phyloP scores from a whole-genome alignment of 2,329 filamentous ascomycete species.

The Venturia effusa region DNA sequence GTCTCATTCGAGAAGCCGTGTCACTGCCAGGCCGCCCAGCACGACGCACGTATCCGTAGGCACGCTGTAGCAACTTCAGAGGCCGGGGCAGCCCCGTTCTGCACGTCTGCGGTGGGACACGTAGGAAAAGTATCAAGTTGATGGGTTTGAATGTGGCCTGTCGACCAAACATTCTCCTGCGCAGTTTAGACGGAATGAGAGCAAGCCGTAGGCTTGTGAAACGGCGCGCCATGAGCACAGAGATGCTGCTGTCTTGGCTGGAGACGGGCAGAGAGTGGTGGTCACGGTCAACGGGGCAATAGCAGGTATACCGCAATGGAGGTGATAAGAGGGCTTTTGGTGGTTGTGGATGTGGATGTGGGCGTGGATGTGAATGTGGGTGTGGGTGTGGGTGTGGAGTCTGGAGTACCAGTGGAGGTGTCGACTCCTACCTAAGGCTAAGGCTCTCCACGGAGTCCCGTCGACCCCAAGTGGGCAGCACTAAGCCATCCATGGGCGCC shows the following conservation, averaged over 20 bases:
- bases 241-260: neutral
- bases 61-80: neutral
- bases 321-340: too few species aligned
- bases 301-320: too few species aligned
- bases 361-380: too few species aligned
- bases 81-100: neutral
- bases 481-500: neutral
- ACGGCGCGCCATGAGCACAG: neutral
- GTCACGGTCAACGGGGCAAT: neutral
- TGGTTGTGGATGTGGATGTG: too few species aligned
- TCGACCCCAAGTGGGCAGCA: too few species aligned
- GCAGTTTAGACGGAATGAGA: neutral
- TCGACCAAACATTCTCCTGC: conserved; percentile 2
- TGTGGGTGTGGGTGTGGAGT: too few species aligned
- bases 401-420: too few species aligned
- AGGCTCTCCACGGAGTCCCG: too few species aligned
- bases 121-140: neutral
- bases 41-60: neutral
- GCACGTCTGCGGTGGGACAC: neutral
- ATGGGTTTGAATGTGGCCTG: neutral
- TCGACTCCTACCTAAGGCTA: too few species aligned
- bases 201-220: neutral
- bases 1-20: neutral
- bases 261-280: neutral
- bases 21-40: neutral